These are phyloP conservation scores for Candolleomyces eurysporus DNA, from an alignment of 768 basidiomycete genomes.

Conservation along the genomic window DNA sequence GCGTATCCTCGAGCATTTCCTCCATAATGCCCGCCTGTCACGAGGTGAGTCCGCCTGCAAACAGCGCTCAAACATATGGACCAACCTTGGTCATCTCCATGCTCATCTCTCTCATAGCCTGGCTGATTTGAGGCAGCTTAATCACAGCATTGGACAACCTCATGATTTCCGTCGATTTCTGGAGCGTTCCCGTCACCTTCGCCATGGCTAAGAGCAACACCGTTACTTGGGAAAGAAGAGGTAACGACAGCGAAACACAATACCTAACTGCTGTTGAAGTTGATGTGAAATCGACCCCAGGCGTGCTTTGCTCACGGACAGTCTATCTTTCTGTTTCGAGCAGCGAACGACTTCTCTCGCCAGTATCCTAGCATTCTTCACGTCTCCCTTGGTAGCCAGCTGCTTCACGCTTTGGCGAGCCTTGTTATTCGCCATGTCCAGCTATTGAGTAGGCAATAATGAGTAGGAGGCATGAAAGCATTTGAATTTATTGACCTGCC, in stretches of 20 bases:
- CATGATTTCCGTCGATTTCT: slow-evolving; percentile 99
- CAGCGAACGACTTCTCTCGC: slow-evolving; percentile 94
- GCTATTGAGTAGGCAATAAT: slow-evolving; percentile 39
- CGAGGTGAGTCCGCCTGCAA: not conserved
- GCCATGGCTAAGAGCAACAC: slow-evolving; percentile 65
- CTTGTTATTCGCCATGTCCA: slow-evolving; percentile 81
- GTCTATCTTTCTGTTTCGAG: slow-evolving; percentile 89
- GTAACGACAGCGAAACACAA: slow-evolving; percentile 23
- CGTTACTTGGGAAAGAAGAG: slow-evolving; percentile 3
- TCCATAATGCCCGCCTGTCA: slow-evolving; percentile 94
- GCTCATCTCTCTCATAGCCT: slow-evolving; percentile 95
- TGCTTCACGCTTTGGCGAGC: slow-evolving; percentile 81
- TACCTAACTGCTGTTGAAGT: slow-evolving; percentile 89
- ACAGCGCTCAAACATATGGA: not conserved
- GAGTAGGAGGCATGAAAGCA: slow-evolving; percentile 15
- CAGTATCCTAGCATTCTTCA: slow-evolving; percentile 88
- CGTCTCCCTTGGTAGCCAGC: slow-evolving; percentile 86
- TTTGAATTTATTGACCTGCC: slow-evolving; percentile 65
- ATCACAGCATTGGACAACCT: slow-evolving; percentile 92
- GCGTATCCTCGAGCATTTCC: slow-evolving; percentile 94
- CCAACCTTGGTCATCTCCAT: slow-evolving; percentile 99
- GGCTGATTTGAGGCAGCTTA: slow-evolving; percentile 89
- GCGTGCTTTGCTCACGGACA: slow-evolving; percentile 91
- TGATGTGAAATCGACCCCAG: slow-evolving; percentile 89
- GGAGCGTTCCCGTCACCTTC: slow-evolving; percentile 96